Evolutionary conservation across 768 basidiomycete species (phyloP).

Genomic region (Hortiboletus campestris): DNA sequence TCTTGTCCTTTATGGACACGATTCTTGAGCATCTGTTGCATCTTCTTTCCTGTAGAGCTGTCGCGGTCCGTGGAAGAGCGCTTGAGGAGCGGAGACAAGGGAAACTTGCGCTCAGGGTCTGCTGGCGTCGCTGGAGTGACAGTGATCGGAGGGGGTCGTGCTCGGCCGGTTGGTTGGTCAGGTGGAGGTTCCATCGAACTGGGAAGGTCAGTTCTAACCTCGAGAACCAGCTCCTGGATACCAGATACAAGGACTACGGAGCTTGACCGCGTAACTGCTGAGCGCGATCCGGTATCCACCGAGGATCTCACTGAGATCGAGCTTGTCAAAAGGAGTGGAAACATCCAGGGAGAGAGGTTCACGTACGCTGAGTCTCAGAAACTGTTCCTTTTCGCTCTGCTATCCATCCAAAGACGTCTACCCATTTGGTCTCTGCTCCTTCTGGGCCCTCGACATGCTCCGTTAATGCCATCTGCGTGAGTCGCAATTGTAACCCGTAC

Average conservation of each 20-base stretch:
- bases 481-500: slow-evolving; percentile 77
- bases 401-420: slow-evolving; percentile 86
- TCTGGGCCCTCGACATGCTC: slow-evolving; percentile 88
- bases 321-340: not conserved
- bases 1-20: slow-evolving; percentile 72
- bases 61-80: slow-evolving; percentile 39
- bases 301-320: slow-evolving; percentile 29
- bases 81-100: slow-evolving; percentile 17
- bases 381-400: slow-evolving; percentile 51
- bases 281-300: slow-evolving; percentile 28
- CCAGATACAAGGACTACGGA: slow-evolving; percentile 15
- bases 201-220: slow-evolving; percentile 5
- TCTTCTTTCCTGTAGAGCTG: slow-evolving; percentile 63
- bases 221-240: slow-evolving; percentile 11
- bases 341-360: not conserved
- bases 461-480: slow-evolving; percentile 77
- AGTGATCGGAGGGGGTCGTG: slow-evolving; percentile 44
- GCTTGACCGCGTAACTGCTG: slow-evolving; percentile 21
- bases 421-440: slow-evolving; percentile 74
- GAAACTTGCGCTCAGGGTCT: slow-evolving; percentile 23
- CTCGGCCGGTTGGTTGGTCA: not conserved
- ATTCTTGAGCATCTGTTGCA: slow-evolving; percentile 73
- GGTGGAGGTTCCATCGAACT: not conserved
- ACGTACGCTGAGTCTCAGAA: slow-evolving; percentile 29
- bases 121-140: slow-evolving; percentile 63